Evolutionary conservation across 1,139 yeast species (phyloP).

Genomic region (Lodderomyces orthopsilosis): DNA sequence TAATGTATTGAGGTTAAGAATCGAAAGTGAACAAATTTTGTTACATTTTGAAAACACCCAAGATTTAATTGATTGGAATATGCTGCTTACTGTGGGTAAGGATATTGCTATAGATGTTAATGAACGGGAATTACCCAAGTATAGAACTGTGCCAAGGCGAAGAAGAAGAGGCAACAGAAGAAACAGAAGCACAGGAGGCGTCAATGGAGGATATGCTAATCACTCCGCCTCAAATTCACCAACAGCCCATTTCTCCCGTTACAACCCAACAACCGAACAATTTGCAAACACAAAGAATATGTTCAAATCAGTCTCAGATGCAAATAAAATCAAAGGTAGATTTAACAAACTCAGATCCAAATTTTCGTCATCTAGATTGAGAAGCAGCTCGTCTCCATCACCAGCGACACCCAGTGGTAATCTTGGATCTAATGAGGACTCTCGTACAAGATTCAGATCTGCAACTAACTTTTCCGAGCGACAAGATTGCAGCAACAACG

Average conservation of each 20-base stretch:
- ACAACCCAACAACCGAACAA: background rate
- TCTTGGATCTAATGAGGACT: background rate
- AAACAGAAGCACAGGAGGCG: background rate
- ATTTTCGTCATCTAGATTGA: slow-evolving; percentile 9
- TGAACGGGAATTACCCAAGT: slow-evolving; percentile 59
- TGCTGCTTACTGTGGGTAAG: slow-evolving; percentile 56
- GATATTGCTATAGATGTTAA: slow-evolving; percentile 63
- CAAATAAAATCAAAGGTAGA: slow-evolving; percentile 19
- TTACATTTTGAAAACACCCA: slow-evolving; percentile 53
- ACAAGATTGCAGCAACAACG: background rate
- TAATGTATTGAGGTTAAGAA: slow-evolving; percentile 57
- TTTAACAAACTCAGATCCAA: slow-evolving; percentile 21
- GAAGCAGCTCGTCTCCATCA: slow-evolving; percentile 1
- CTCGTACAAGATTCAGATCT: background rate
- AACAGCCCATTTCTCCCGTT: slow-evolving; percentile 2
- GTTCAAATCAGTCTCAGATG: slow-evolving; percentile 15
- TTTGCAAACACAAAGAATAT: background rate
- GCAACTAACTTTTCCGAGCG: background rate
- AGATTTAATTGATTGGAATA: slow-evolving; percentile 66
- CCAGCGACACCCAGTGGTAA: background rate
- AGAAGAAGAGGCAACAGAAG: slow-evolving; percentile 31
- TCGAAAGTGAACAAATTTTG: slow-evolving; percentile 68
- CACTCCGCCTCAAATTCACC: background rate
- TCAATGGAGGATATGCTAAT: slow-evolving; percentile 5
- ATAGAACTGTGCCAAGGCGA: slow-evolving; percentile 73